Conservation (phyloP, 345 rosid genomes). For the Cardamine chenopodiifolia region DNA sequence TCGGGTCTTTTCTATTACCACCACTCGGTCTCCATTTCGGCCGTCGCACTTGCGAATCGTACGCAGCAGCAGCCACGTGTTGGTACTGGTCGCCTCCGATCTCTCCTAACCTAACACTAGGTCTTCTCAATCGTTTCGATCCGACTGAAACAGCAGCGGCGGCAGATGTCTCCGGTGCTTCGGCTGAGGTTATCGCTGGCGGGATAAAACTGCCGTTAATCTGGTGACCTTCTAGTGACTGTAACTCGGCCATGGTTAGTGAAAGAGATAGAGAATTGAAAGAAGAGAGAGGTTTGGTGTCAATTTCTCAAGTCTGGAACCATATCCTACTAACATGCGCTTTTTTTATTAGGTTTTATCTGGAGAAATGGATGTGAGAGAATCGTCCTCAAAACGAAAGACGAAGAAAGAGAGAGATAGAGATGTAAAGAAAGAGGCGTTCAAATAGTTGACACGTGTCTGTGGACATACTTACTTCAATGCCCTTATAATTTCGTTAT, state of each 20-base stretch:
- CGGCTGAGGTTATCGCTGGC: constrained; percentile 42
- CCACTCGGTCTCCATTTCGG: constrained; percentile 44
- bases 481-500: neutral
- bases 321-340: constrained; percentile 31
- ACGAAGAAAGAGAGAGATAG: too few relatives aligned
- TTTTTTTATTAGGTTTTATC: constrained; percentile 27
- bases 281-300: neutral
- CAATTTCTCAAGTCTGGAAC: constrained; percentile 7
- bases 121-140: constrained; percentile 78
- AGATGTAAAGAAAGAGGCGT: neutral
- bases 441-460: constrained; percentile 28
- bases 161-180: constrained; percentile 42
- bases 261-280: neutral
- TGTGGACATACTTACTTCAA: neutral
- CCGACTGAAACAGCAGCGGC: constrained; percentile 53
- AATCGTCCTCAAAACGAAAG: neutral
- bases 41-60: constrained; percentile 59
- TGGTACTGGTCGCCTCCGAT: constrained; percentile 75
- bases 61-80: constrained; percentile 25
- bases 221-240: constrained; percentile 50
- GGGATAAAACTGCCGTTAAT: constrained; percentile 53
- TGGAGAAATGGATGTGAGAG: constrained; percentile 17
- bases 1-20: constrained; percentile 38
- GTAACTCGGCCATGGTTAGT: constrained; percentile 60
- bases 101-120: constrained; percentile 91